Evolutionary conservation across 1,284 basidiomycete species (phyloP).

Genomic region (Singerocomus rubriflavus): DNA sequence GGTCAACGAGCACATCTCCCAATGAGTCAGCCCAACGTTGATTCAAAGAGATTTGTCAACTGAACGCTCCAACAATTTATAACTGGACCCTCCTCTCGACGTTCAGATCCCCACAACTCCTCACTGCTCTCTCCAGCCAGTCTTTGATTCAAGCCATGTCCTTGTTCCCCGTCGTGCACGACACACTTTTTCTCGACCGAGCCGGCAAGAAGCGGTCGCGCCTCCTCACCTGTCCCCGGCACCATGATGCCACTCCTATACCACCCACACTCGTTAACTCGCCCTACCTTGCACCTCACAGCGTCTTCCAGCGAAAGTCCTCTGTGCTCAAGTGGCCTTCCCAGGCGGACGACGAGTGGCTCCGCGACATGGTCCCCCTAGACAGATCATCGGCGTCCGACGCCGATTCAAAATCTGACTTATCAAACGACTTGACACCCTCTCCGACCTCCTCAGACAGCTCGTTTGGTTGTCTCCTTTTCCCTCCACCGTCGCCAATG

Average conservation of each 20-base stretch:
- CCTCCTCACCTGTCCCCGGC: slow-evolving; percentile 12
- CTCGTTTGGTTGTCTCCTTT: slow-evolving; percentile 10
- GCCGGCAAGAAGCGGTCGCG: slow-evolving; percentile 18
- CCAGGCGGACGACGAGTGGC: slow-evolving; percentile 54
- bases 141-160: slow-evolving; percentile 13
- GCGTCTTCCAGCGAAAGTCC: slow-evolving; percentile 43
- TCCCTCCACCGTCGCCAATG: slow-evolving; percentile 20
- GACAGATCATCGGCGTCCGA: slow-evolving; percentile 10
- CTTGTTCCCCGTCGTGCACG: slow-evolving; percentile 12
- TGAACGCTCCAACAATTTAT: slow-evolving; percentile 18
- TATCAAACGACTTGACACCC: slow-evolving; percentile 12
- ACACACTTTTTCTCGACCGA: slow-evolving; percentile 6
- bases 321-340: slow-evolving; percentile 38
- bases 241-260: slow-evolving; percentile 39
- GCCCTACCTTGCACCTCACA: slow-evolving; percentile 48
- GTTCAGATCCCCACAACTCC: too few relatives aligned
- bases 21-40: slow-evolving; percentile 26
- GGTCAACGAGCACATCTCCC: slow-evolving; percentile 8
- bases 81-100: neutral
- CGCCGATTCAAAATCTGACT: slow-evolving; percentile 16
- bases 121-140: neutral
- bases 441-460: slow-evolving; percentile 28
- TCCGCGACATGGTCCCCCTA: slow-evolving; percentile 57
- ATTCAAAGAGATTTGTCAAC: slow-evolving; percentile 27
- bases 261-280: slow-evolving; percentile 56